Evolutionary conservation across 345 rosid genomes (phyloP).

Genomic region (Passiflora organensis): DNA sequence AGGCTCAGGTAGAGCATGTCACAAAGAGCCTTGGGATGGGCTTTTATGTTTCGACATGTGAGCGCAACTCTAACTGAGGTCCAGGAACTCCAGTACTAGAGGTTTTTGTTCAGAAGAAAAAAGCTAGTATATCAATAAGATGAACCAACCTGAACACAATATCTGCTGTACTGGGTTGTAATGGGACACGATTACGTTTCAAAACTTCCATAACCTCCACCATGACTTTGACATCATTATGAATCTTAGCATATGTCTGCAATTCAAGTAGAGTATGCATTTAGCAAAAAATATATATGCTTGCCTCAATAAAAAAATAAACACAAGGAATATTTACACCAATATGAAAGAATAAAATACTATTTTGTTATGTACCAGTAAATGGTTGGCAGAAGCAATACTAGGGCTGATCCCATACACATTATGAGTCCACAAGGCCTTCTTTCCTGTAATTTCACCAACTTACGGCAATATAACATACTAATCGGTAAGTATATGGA

Average conservation of each 20-base stretch:
- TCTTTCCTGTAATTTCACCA: conserved; percentile 51
- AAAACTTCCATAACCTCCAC: conserved; percentile 61
- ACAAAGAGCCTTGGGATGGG: too few species aligned
- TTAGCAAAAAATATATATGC: background rate
- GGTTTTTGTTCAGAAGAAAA: background rate
- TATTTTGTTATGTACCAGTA: conserved; percentile 47
- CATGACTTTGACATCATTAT: conserved; percentile 54
- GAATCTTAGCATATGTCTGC: conserved; percentile 65
- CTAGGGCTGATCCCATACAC: conserved; percentile 69
- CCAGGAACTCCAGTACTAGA: too few species aligned
- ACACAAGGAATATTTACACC: conserved; percentile 10
- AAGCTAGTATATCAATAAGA: background rate
- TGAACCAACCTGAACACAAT: conserved; percentile 56
- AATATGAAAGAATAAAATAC: background rate
- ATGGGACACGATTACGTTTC: conserved; percentile 48
- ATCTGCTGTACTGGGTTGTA: conserved; percentile 82
- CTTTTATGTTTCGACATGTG: too few species aligned
- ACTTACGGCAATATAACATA: background rate
- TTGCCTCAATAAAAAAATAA: background rate
- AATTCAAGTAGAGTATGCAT: conserved; percentile 12
- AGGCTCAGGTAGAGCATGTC: too few species aligned
- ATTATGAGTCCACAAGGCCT: conserved; percentile 72
- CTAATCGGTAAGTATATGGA: background rate
- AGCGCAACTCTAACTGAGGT: too few species aligned
- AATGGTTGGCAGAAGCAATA: conserved; percentile 68